These are phyloP conservation scores for Colletotrichum sp. DNA, from an alignment of 2,329 filamentous ascomycete genomes.

Conservation along the genomic window DNA sequence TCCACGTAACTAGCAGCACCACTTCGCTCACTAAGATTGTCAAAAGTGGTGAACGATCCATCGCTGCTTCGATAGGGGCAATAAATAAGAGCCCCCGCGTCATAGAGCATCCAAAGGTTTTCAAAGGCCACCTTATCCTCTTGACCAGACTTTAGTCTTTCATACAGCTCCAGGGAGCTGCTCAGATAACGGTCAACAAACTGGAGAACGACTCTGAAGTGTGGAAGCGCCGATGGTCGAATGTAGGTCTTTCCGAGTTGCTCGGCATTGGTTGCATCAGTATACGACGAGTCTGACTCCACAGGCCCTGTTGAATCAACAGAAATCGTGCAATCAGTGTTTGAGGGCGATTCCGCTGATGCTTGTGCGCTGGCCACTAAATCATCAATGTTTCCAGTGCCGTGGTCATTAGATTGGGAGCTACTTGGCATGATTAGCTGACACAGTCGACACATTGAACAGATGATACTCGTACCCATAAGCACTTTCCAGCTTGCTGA, in stretches of 20 bases:
- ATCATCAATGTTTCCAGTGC: neutral
- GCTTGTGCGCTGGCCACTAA: neutral
- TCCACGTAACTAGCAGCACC: neutral
- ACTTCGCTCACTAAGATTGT: neutral
- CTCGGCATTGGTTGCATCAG: neutral
- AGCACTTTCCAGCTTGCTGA: neutral
- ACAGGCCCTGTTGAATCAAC: neutral
- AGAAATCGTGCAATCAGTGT: neutral
- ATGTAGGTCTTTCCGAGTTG: neutral
- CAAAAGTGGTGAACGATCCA: neutral
- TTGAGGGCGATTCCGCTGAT: neutral
- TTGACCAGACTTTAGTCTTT: neutral
- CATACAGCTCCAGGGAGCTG: neutral
- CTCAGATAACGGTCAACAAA: neutral
- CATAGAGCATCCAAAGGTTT: slow-evolving; percentile 32
- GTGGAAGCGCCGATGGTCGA: neutral
- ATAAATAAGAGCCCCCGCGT: slow-evolving; percentile 22
- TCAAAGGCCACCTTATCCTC: slow-evolving; percentile 22
- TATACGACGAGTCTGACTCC: too few species aligned
- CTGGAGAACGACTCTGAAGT: neutral
- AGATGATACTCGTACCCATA: neutral
- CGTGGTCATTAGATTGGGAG: neutral
- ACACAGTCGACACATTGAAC: neutral
- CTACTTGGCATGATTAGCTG: neutral
- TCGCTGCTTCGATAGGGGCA: neutral